Percentiles rank a stretch among this genome's conserved stretches.
These are phyloP conservation scores for Lophiostoma macrostomum DNA, from an alignment of 495 filamentous ascomycete species.

Conservation along the genomic window DNA sequence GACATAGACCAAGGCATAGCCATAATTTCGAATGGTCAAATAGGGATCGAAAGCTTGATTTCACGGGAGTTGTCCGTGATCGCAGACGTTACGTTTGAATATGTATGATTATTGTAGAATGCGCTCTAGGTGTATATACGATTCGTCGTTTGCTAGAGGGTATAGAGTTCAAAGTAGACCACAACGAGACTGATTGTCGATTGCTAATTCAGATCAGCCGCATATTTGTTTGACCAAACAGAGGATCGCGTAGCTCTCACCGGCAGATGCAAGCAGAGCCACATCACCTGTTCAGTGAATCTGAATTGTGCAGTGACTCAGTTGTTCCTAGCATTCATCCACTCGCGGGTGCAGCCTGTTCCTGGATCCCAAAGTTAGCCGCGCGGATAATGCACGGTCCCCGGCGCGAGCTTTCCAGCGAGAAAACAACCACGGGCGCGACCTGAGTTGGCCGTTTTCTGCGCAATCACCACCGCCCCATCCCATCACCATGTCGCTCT, in stretches of 20 bases:
- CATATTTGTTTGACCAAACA: slow-evolving; percentile 4
- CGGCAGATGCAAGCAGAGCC: no score
- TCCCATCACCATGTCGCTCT: slow-evolving; percentile 22
- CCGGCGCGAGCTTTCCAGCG: slow-evolving; percentile 6
- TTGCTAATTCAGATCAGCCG: neutral
- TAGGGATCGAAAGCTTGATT: no score
- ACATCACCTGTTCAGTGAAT: neutral
- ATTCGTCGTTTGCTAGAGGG: slow-evolving; percentile 2
- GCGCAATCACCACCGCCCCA: slow-evolving; percentile 2
- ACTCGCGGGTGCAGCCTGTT: neutral
- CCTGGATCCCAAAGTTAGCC: neutral
- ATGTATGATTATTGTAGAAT: no score
- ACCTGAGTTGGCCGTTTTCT: neutral
- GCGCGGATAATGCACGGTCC: slow-evolving; percentile 3
- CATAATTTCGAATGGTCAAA: no score
- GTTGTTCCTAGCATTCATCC: neutral
- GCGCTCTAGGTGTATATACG: slow-evolving; percentile 6
- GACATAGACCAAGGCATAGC: no score
- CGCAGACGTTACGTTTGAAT: no score
- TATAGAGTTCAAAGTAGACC: neutral
- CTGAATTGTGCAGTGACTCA: neutral
- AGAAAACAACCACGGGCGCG: neutral
- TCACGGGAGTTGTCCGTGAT: no score
- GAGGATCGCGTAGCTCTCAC: no score
- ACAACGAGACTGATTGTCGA: neutral